phyloP scores from a whole-genome alignment of 2,329 filamentous ascomycete genomes.

The Trichoderma sp. region DNA sequence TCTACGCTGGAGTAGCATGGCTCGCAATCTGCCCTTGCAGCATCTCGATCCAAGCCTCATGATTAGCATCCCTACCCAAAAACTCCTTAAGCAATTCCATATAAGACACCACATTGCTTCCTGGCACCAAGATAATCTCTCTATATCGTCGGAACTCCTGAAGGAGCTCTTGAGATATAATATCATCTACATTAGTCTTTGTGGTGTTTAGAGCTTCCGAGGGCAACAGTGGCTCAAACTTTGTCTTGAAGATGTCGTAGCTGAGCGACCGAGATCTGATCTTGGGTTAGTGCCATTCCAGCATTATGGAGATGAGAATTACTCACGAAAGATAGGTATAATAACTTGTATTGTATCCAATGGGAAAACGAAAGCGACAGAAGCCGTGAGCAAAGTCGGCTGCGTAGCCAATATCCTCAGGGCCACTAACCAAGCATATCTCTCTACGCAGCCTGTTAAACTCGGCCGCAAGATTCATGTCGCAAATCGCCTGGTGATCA shows the following conservation, averaged over 20 bases:
- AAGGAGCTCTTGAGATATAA: conserved; percentile 65
- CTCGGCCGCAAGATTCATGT: conserved; percentile 55
- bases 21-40: not conserved
- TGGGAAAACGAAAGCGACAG: conserved; percentile 67
- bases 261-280: conserved; percentile 1
- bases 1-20: not conserved
- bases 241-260: conserved; percentile 70
- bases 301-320: fast-evolving
- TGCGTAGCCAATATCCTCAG: conserved; percentile 54
- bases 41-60: conserved; percentile 52
- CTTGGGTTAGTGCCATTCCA: not conserved
- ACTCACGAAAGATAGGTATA: conserved; percentile 66
- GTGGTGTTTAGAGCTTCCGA: not conserved
- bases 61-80: conserved; percentile 65
- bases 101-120: conserved; percentile 71
- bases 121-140: conserved; percentile 70
- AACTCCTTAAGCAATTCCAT: conserved; percentile 66
- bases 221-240: conserved; percentile 49
- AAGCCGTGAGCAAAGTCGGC: conserved; percentile 66
- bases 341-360: conserved; percentile 75
- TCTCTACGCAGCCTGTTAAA: conserved; percentile 67
- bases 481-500: conserved; percentile 59
- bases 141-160: conserved; percentile 67
- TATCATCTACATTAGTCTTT: conserved; percentile 28
- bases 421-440: conserved; percentile 65